A percentile compares a stretch with the other conserved stretches of the same genome.
phyloP scores from a whole-genome alignment of 768 basidiomycete genomes.

The Hygrophorus pudorinus region DNA sequence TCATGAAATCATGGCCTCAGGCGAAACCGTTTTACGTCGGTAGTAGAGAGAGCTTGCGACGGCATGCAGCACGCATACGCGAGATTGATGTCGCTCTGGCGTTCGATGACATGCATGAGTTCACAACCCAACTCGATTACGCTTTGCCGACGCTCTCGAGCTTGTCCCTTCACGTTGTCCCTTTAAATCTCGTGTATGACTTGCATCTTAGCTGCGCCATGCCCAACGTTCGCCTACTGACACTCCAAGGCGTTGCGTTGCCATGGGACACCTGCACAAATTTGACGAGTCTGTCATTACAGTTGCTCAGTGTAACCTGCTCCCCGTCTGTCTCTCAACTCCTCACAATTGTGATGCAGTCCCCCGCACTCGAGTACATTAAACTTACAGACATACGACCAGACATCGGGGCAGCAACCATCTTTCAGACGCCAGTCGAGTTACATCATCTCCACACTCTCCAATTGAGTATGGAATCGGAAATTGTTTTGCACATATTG shows the following conservation, averaged over 20 bases:
- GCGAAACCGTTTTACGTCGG: constrained; percentile 12
- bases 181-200: constrained; percentile 15
- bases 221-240: constrained; percentile 22
- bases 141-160: constrained; percentile 17
- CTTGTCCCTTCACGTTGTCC: constrained; percentile 26
- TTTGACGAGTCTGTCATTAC: constrained; percentile 25
- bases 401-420: no score
- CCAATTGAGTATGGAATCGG: no score
- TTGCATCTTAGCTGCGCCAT: constrained; percentile 11
- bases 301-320: constrained; percentile 19
- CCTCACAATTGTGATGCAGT: constrained; percentile 21
- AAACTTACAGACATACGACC: not conserved
- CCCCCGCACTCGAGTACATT: constrained; percentile 24
- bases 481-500: no score
- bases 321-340: constrained; percentile 26
- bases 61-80: constrained; percentile 21
- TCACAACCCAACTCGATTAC: constrained; percentile 20
- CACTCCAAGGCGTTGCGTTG: constrained; percentile 24
- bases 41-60: constrained; percentile 15
- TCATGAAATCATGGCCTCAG: constrained; percentile 23
- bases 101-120: constrained; percentile 21
- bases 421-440: no score
- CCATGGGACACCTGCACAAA: constrained; percentile 23
- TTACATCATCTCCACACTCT: no score
- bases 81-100: constrained; percentile 28